Conservation (phyloP, 305 asterid species). For the Fraxinus latifolia region DNA sequence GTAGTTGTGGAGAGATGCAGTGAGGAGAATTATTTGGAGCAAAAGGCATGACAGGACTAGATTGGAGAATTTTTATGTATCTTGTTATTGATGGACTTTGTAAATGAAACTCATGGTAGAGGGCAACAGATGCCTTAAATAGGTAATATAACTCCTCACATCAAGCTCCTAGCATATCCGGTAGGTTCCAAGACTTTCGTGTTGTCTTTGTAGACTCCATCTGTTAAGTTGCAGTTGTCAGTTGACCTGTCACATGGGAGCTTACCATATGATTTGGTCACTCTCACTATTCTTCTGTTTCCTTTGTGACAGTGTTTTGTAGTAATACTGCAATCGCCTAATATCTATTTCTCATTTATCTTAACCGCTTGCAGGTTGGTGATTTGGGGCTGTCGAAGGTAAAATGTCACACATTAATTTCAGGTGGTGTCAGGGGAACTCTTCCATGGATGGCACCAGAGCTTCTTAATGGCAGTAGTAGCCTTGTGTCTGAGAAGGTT, state of each 20-base stretch:
- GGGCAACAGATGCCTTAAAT: not conserved
- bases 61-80: not conserved
- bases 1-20: not conserved
- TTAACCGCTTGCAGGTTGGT: constrained; percentile 57
- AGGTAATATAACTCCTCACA: not conserved
- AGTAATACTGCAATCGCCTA: not conserved
- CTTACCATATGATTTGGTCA: not conserved
- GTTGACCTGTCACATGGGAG: not conserved
- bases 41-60: not conserved
- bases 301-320: not conserved
- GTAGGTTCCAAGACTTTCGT: not conserved
- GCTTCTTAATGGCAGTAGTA: constrained; percentile 85
- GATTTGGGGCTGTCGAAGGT: constrained; percentile 86
- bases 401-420: constrained; percentile 72
- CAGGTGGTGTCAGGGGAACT: constrained; percentile 92
- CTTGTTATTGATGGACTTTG: not conserved
- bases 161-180: not conserved
- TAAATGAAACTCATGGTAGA: not conserved
- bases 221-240: not conserved
- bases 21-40: not conserved
- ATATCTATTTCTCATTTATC: constrained; percentile 10
- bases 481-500: constrained; percentile 86
- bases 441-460: constrained; percentile 98
- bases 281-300: not conserved
- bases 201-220: not conserved